phyloP scores from a whole-genome alignment of 202 grass and related monocot species.

The Musa balbisiana region DNA sequence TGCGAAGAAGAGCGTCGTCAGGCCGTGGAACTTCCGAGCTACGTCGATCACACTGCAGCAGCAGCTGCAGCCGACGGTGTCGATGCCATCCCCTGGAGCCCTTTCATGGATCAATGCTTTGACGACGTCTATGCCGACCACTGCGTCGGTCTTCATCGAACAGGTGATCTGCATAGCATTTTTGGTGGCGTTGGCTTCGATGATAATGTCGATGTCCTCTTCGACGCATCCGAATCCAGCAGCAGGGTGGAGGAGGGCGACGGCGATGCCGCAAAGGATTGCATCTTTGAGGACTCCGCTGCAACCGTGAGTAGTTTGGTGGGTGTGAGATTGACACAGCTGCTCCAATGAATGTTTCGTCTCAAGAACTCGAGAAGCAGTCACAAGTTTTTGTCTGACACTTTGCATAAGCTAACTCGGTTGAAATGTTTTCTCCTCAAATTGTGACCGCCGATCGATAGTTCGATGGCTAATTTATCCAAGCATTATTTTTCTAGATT shows the following conservation, averaged over 20 bases:
- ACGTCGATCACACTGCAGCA: not conserved
- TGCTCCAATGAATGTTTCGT: no score
- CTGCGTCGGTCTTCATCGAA: not conserved
- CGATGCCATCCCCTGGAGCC: constrained; percentile 47
- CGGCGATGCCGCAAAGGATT: not conserved
- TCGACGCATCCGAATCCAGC: constrained; percentile 14
- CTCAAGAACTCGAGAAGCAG: no score
- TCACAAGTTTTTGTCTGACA: no score
- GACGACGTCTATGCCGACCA: constrained; percentile 34
- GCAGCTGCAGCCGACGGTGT: not conserved
- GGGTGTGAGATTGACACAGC: no score
- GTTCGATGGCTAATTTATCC: no score
- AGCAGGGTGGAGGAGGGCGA: not conserved
- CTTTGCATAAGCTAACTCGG: no score
- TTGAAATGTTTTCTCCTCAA: no score
- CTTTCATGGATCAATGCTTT: constrained; percentile 49
- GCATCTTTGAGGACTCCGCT: not conserved
- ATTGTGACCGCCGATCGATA: no score
- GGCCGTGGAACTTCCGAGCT: not conserved
- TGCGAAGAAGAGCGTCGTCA: not conserved
- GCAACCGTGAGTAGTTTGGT: no score
- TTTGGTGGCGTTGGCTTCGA: constrained; percentile 32
- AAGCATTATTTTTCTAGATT: no score
- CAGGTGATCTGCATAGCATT: constrained; percentile 34
- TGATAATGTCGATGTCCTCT: constrained; percentile 38